Percentiles rank a stretch among this genome's conserved stretches.
phyloP scores from a whole-genome alignment of 2,329 filamentous ascomycete species.

The Cryphonectria radicalis region DNA sequence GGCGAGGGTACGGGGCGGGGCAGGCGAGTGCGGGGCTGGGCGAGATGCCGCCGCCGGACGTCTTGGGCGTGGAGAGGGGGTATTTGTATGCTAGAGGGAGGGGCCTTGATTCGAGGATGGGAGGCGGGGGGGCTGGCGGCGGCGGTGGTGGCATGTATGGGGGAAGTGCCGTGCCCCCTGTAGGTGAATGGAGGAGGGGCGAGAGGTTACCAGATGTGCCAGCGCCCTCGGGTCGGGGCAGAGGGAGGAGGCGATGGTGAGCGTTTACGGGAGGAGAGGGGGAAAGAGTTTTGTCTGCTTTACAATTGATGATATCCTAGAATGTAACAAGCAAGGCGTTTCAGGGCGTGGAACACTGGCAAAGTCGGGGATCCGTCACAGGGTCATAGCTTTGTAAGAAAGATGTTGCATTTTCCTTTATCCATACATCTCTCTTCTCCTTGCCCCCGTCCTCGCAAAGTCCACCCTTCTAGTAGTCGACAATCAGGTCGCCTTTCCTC shows the following conservation, averaged over 20 bases:
- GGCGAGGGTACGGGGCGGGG: slow-evolving; percentile 45
- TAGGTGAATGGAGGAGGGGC: slow-evolving; percentile 70
- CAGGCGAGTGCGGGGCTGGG: slow-evolving; percentile 39
- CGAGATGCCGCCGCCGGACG: slow-evolving; percentile 33
- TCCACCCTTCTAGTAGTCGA: slow-evolving; percentile 67
- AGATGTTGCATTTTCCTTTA: neutral
- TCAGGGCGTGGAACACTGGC: neutral
- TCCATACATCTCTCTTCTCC: neutral
- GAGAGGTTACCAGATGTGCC: slow-evolving; percentile 62
- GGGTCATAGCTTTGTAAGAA: neutral
- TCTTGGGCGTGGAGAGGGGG: slow-evolving; percentile 46
- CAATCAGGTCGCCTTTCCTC: slow-evolving; percentile 81
- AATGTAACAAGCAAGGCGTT: slow-evolving; percentile 13
- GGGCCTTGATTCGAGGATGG: slow-evolving; percentile 37
- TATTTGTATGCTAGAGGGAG: slow-evolving; percentile 37
- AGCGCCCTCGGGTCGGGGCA: slow-evolving; percentile 49
- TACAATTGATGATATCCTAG: slow-evolving; percentile 19
- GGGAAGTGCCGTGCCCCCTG: slow-evolving; percentile 40
- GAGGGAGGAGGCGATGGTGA: slow-evolving; percentile 44
- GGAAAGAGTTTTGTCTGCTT: neutral
- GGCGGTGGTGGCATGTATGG: slow-evolving; percentile 35
- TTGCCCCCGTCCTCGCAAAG: neutral
- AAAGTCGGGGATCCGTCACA: neutral
- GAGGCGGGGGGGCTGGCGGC: slow-evolving; percentile 39
- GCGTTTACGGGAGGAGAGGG: neutral